Base-by-base conservation (phyloP, 2,329 filamentous ascomycete genomes). In the Fusarium sp. region DNA sequence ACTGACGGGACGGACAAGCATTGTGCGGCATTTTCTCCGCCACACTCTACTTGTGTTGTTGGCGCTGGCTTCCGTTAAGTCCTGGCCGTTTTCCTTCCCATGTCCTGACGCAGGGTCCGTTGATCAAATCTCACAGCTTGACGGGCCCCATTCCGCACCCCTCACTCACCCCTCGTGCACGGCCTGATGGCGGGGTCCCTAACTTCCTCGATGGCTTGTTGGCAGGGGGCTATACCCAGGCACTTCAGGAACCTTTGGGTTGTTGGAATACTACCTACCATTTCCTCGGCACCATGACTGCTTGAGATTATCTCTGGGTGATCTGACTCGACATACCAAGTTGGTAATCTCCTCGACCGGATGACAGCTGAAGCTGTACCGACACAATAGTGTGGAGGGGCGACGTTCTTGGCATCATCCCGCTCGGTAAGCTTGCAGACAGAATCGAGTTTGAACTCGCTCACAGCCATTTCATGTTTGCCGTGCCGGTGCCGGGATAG, bases 41-140 rank as follows among this genome's bases (percentile, higher is more conserved):
- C 50, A 69, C 42, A 22, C 35, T 59, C 31, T 31, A 24, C 54
- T 52, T 35, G 38, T 60, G 20, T 66, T 22, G 45, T 40, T 47
- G 38, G 40, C 50, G 5, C 27, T 64, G 54, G 52, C 35, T 38
- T 62, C 60, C n/a, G 60, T 69, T 74, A 58, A 69, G 57, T 72
- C 64, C 62, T 62, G 52, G 60, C 54, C 37, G 27, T 64, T 45
- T 75, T 52, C 62, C 63, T 66, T 56, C 60, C 38, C 27, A 50
- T 62, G 58, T 68, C 63, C 69, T 75, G 72, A 66, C 62, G 64
- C 72, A 75, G 72, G 72, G 72, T 75, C 72, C 69, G 63, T 75
- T 75, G 72, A 75, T 75, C 72, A 73, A 65, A 60, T 54, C 57
- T 61, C 22, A 50, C 54, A 50, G 47, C 45, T 24, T 16, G 56